Evolutionary conservation across 768 basidiomycete species (phyloP).

Genomic region (Tricholoma furcatifolium): DNA sequence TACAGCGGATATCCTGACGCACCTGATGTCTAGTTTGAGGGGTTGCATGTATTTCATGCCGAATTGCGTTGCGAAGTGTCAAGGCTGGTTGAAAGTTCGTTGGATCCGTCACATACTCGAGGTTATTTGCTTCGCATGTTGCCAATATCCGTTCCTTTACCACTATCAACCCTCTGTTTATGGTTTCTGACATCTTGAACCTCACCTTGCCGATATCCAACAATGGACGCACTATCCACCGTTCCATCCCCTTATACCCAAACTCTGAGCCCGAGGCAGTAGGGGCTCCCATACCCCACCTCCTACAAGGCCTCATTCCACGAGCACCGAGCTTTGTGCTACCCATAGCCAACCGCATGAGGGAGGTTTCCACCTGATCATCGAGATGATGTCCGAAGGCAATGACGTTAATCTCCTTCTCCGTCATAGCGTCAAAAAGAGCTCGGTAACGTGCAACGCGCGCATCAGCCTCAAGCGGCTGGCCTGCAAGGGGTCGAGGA

Average conservation of each 20-base stretch:
- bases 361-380: constrained; percentile 80
- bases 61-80: constrained; percentile 72
- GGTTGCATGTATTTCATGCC: constrained; percentile 39
- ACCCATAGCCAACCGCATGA: constrained; percentile 65
- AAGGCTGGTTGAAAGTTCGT: constrained; percentile 76
- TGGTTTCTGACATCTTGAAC: neutral
- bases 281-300: constrained; percentile 76
- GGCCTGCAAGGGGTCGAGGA: constrained; percentile 33
- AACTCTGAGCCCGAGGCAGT: constrained; percentile 29
- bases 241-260: constrained; percentile 57
- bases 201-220: constrained; percentile 66
- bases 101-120: constrained; percentile 63
- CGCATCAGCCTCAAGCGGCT: constrained; percentile 53
- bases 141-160: constrained; percentile 76
- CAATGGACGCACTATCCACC: constrained; percentile 74
- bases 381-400: constrained; percentile 79
- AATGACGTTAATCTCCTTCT: constrained; percentile 36
- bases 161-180: neutral
- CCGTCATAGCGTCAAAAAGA: constrained; percentile 39
- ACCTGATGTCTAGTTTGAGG: constrained; percentile 16
- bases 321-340: constrained; percentile 56
- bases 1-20: constrained; percentile 6
- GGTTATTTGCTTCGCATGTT: constrained; percentile 62
- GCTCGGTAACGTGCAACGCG: constrained; percentile 58
- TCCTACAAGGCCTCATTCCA: constrained; percentile 65